Percentiles rank a stretch among this genome's conserved stretches.
phyloP scores from a whole-genome alignment of 306 rosid species.

The Vachellia pachyceras region DNA sequence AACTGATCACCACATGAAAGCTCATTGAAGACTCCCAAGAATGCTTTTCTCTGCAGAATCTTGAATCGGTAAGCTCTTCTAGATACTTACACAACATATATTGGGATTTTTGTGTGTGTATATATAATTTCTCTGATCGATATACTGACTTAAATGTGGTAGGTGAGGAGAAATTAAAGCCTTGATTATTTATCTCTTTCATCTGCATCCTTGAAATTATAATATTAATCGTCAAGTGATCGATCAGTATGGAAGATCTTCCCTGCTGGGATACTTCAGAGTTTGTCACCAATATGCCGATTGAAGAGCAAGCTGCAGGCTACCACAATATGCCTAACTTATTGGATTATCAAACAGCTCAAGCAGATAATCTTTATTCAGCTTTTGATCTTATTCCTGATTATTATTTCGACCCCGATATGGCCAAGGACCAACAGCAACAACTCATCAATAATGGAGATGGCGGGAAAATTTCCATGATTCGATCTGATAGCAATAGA shows the following conservation, averaged over 20 bases:
- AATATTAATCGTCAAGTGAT: background rate
- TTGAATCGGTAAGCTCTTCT: too few relatives aligned
- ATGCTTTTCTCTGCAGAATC: too few relatives aligned
- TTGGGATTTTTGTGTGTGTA: too few relatives aligned
- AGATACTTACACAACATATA: too few relatives aligned
- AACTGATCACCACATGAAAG: too few relatives aligned
- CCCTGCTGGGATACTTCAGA: constrained; percentile 65
- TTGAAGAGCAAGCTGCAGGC: constrained; percentile 46
- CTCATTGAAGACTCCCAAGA: constrained; percentile 15
- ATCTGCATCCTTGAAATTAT: background rate
- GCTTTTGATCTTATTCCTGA: constrained; percentile 38
- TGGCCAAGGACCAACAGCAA: constrained; percentile 34
- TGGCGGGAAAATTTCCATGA: constrained; percentile 56
- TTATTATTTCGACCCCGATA: constrained; percentile 35
- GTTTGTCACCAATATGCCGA: constrained; percentile 33
- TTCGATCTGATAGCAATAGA: constrained; percentile 52
- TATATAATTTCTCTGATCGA: background rate
- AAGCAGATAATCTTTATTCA: constrained; percentile 26
- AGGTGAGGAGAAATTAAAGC: constrained; percentile 35
- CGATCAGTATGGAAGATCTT: constrained; percentile 63
- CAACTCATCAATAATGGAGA: constrained; percentile 7
- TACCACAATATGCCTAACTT: constrained; percentile 47
- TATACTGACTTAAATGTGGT: constrained; percentile 15
- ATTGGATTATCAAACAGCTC: constrained; percentile 34
- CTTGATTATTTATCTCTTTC: background rate